Conservation (phyloP, 1,139 yeast species). For the Yamadazyma atmosphaerica region DNA sequence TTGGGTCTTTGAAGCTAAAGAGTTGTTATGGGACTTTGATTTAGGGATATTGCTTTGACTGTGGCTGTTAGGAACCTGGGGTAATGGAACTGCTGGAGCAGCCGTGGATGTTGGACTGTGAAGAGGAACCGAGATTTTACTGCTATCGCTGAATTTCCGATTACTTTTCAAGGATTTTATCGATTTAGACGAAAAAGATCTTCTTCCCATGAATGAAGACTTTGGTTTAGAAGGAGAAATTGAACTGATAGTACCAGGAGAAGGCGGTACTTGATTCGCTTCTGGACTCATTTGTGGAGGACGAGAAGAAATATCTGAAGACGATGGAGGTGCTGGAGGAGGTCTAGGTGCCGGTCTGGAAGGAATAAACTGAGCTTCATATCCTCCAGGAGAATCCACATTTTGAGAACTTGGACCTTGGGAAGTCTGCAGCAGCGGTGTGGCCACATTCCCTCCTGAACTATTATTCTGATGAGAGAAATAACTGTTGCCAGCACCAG, state of each 20-base stretch:
- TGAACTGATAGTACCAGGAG: constrained; percentile 11
- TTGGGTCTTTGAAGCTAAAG: constrained; percentile 30
- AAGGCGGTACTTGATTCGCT: constrained; percentile 10
- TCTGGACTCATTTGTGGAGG: constrained; percentile 9
- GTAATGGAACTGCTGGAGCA: constrained; percentile 7
- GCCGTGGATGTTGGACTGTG: constrained; percentile 1
- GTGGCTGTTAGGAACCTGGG: constrained; percentile 3
- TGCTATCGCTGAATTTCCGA: constrained; percentile 24
- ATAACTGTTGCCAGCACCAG: constrained; percentile 16
- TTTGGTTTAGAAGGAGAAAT: constrained; percentile 19
- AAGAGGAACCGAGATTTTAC: constrained; percentile 19
- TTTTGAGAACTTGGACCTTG: constrained; percentile 7
- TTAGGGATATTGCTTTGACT: constrained; percentile 33
- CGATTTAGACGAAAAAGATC: constrained; percentile 44
- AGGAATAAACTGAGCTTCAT: constrained; percentile 56
- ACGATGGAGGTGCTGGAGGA: constrained; percentile 19
- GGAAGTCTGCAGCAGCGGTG: constrained; percentile 9
- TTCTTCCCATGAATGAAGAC: constrained; percentile 29
- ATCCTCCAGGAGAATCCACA: constrained; percentile 3
- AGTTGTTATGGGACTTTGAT: constrained; percentile 44
- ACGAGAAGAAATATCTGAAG: neutral
- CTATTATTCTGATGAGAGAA: constrained; percentile 10
- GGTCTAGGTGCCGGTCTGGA: constrained; percentile 70
- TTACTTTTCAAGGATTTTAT: constrained; percentile 32
- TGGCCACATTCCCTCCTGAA: constrained; percentile 4